phyloP scores from a whole-genome alignment of 2,329 filamentous ascomycete species.

The Atkinsonella hypoxylon region DNA sequence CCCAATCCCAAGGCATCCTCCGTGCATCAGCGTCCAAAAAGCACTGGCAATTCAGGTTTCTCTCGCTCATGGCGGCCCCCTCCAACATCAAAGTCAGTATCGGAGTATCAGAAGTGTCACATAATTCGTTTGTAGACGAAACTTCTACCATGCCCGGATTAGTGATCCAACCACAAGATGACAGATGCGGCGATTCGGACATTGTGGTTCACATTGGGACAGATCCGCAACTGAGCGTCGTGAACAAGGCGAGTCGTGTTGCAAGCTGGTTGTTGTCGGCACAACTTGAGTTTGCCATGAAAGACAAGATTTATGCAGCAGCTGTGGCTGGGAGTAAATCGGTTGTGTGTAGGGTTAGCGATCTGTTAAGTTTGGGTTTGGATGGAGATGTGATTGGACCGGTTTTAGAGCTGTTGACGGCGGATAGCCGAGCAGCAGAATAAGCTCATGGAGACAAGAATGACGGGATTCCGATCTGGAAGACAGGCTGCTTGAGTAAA shows the following conservation, averaged over 20 bases:
- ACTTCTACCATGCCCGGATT: not conserved
- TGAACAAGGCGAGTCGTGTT: not conserved
- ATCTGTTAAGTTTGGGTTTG: constrained; percentile 4
- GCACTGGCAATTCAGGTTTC: constrained; percentile 3
- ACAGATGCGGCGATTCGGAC: not conserved
- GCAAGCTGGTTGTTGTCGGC: not conserved
- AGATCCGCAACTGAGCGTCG: not conserved
- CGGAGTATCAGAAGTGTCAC: not conserved
- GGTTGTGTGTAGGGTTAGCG: constrained; percentile 1
- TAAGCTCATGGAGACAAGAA: not conserved
- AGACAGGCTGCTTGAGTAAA: too few species aligned
- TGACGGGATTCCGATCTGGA: too few species aligned
- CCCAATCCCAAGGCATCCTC: constrained; percentile 1
- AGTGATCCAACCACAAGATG: not conserved
- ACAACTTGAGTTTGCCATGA: constrained; percentile 3
- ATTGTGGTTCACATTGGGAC: not conserved
- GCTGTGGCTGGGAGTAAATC: not conserved
- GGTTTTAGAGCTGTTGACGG: constrained; percentile 4
- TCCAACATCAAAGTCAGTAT: not conserved
- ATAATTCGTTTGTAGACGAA: not conserved
- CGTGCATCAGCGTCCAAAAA: constrained; percentile 1
- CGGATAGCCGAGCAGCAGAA: not conserved
- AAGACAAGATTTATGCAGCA: constrained; percentile 3
- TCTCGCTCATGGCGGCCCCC: not conserved
- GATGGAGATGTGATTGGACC: constrained; percentile 1